A percentile compares a stretch with the other conserved stretches of the same genome.
Conservation (phyloP, 805 yeast genomes). For the Yarrowia keelungensis region DNA sequence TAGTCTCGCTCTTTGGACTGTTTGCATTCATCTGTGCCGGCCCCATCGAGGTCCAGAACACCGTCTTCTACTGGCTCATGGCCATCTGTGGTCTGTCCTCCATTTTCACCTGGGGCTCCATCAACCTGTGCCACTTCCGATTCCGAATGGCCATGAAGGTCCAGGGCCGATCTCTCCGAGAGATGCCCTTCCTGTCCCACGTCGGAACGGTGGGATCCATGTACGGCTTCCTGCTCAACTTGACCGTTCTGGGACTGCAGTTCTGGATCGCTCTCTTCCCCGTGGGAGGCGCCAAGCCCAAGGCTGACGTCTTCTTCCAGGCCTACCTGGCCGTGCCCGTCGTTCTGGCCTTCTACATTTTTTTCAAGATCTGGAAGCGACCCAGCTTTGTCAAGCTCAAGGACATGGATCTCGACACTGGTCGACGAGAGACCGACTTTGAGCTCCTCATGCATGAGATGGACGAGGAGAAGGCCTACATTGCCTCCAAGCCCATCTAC, state of each 20-base stretch:
- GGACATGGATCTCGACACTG: conserved; percentile 67
- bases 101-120: conserved; percentile 68
- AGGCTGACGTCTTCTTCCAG: conserved; percentile 58
- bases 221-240: conserved; percentile 63
- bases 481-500: conserved; percentile 57
- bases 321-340: conserved; percentile 60
- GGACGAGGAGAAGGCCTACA: conserved; percentile 61
- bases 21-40: conserved; percentile 67
- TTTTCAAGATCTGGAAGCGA: conserved; percentile 59
- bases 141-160: conserved; percentile 66
- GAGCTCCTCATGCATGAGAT: conserved; percentile 64
- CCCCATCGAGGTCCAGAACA: conserved; percentile 57
- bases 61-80: conserved; percentile 68
- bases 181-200: conserved; percentile 66
- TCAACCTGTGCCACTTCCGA: conserved; percentile 65
- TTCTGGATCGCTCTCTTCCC: conserved; percentile 81
- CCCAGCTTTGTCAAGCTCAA: conserved; percentile 54
- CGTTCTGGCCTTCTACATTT: conserved; percentile 55
- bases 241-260: conserved; percentile 68
- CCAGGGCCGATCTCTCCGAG: conserved; percentile 68
- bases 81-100: conserved; percentile 69
- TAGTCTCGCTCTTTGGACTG: conserved; percentile 57
- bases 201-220: conserved; percentile 68
- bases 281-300: conserved; percentile 60
- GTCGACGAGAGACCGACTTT: conserved; percentile 66